phyloP scores from a whole-genome alignment of 768 basidiomycete species.

The Favolaschia claudopus region DNA sequence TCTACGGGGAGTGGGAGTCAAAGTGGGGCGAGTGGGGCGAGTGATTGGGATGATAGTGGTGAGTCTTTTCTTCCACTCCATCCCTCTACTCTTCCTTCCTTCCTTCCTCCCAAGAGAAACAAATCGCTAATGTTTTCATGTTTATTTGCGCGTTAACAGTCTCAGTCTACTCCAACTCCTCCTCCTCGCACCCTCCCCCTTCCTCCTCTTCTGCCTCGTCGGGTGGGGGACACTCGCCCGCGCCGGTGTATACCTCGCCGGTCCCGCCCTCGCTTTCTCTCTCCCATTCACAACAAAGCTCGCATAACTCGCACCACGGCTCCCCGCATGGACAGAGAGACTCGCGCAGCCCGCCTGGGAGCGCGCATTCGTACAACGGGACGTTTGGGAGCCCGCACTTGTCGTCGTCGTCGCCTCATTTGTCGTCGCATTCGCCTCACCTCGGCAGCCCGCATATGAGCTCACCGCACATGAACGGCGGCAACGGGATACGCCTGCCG shows the following conservation, averaged over 20 bases:
- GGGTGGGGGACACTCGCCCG: too few species aligned
- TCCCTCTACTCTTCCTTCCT: conserved; percentile 30
- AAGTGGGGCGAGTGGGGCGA: conserved; percentile 65
- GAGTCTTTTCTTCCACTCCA: conserved; percentile 40
- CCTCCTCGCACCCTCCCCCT: conserved; percentile 60
- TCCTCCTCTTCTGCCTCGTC: too few species aligned
- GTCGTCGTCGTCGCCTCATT: too few species aligned
- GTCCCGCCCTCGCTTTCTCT: conserved; percentile 65
- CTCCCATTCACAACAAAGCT: conserved; percentile 60
- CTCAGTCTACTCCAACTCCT: conserved; percentile 64
- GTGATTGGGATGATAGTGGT: conserved; percentile 88
- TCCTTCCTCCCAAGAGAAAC: too few species aligned
- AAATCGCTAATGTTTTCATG: too few species aligned
- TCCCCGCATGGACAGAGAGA: too few species aligned
- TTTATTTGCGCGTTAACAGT: conserved; percentile 36
- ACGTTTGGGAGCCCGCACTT: too few species aligned
- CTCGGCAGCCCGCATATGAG: conserved; percentile 14
- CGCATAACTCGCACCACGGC: conserved; percentile 29
- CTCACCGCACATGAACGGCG: conserved; percentile 29
- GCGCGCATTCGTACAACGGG: too few species aligned
- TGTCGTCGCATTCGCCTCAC: conserved; percentile 13
- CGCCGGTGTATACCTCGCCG: conserved; percentile 42
- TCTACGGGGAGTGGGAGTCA: conserved; percentile 61
- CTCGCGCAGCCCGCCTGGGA: too few species aligned
- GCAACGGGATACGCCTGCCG: conserved; percentile 75